Evolutionary conservation across 371 early-diverging fungal genomes (phyloP), one percentile per base, ranked within the genome.

Genomic region (Coemansia sp.): DNA sequence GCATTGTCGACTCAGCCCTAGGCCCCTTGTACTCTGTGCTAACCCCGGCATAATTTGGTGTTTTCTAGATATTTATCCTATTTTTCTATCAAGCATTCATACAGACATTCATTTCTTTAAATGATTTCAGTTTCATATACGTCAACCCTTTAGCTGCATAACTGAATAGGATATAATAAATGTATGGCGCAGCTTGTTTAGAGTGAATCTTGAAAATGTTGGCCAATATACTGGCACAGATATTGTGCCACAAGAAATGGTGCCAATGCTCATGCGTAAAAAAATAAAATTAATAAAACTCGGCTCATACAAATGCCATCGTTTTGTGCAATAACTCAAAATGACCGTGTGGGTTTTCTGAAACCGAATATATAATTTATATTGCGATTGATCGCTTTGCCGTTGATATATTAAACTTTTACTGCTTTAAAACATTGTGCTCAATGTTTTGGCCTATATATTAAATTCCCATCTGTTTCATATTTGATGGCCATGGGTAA

Each of bases 1-100:
- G 77, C 46, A 76, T 76, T 57, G 73, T 76, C 21, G 77, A 76
- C n/a, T 76, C 77, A 11, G 77, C 73, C 4, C 63, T 76, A 9
- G 77, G 77, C 63, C 77, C 77, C 2, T 58, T 76, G 8, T 76
- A 76, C 58, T 64, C 68, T 24, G 26, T 76, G 26, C 49, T 76
- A 26, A 57, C 69, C 39, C 24, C 52, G 4, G 46, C 24, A 36
- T 61, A 49, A 24, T 7, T 28, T 11, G 48, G 24, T 15, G 21
- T 8, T 17, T 26, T 7, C 39, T 39, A 41, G 46, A n/a, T 61
- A 29, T 32, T 17, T 24, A 0, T 54, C n/a, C 7, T 19, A 23
- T 52, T 52, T 52, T 19, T 28, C 13, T 29, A 15, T 54, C 24
- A 24, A 29, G n/a, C 28, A 54, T 24, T n/a, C 55, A 54, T 52